Evolutionary conservation across 148 eudicot species (phyloP).

Genomic region (Chenopodium quinoa): DNA sequence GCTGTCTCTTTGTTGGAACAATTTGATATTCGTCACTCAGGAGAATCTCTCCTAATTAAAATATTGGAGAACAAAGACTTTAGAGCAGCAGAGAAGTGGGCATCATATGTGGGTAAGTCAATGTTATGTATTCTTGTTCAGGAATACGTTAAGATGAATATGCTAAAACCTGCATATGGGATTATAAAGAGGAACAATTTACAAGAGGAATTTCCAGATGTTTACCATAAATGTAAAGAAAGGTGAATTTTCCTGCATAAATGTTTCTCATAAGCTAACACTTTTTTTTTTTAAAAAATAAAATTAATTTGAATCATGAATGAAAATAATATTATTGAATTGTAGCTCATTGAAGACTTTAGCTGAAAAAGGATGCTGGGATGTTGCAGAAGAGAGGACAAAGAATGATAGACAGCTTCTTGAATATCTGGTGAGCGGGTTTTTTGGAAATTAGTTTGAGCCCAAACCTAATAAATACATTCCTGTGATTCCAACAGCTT

Average conservation of each 20-base stretch:
- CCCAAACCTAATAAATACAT: background rate
- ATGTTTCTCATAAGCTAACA: slow-evolving; percentile 18
- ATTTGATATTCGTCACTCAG: slow-evolving; percentile 57
- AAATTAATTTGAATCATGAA: slow-evolving; percentile 8
- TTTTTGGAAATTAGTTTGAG: background rate
- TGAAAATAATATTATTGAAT: slow-evolving; percentile 20
- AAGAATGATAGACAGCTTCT: slow-evolving; percentile 60
- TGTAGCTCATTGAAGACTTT: slow-evolving; percentile 82
- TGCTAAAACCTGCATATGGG: slow-evolving; percentile 60
- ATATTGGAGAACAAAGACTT: slow-evolving; percentile 62
- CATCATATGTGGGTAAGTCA: slow-evolving; percentile 75
- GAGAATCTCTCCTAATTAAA: slow-evolving; percentile 58
- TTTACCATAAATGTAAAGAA: slow-evolving; percentile 80
- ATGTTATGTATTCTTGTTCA: slow-evolving; percentile 68
- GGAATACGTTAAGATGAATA: slow-evolving; percentile 58
- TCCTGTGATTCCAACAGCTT: background rate
- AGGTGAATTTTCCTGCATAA: slow-evolving; percentile 43
- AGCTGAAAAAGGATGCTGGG: slow-evolving; percentile 98
- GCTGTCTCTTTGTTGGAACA: slow-evolving; percentile 81
- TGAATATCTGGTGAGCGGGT: slow-evolving; percentile 71
- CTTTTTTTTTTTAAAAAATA: background rate
- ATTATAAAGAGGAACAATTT: slow-evolving; percentile 77
- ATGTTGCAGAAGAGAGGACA: slow-evolving; percentile 79
- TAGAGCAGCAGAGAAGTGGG: slow-evolving; percentile 97
- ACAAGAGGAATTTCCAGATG: slow-evolving; percentile 72